Conservation (phyloP, 2,329 filamentous ascomycete genomes). For the Thermothelomyces thermophilus region DNA sequence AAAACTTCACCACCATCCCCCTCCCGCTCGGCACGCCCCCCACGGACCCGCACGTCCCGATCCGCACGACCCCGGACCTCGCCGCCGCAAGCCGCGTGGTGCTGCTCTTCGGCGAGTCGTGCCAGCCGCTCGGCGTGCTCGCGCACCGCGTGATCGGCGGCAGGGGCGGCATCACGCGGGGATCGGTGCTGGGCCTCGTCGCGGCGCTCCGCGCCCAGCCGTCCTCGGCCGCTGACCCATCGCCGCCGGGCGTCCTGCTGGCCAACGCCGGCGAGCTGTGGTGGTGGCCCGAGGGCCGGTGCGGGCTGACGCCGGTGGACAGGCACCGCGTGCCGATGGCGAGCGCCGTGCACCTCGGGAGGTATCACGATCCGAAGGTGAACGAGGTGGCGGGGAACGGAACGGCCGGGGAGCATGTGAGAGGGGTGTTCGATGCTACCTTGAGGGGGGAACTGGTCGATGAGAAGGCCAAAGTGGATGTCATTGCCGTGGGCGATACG, state of each 20-base stretch:
- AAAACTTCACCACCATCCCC: constrained; percentile 46
- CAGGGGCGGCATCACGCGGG: constrained; percentile 58
- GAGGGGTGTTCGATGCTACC: constrained; percentile 59
- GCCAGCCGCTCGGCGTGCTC: constrained; percentile 67
- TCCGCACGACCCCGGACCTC: constrained; percentile 55
- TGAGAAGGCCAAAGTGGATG: constrained; percentile 51
- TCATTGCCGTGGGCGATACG: constrained; percentile 66
- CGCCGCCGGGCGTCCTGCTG: constrained; percentile 58
- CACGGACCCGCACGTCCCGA: constrained; percentile 56
- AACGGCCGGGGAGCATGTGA: constrained; percentile 53
- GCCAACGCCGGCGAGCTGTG: constrained; percentile 71
- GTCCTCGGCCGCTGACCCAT: constrained; percentile 30
- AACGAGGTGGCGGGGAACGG: constrained; percentile 60
- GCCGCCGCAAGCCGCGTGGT: constrained; percentile 55
- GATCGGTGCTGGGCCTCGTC: constrained; percentile 63
- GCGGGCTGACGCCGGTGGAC: constrained; percentile 51
- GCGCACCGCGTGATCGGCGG: constrained; percentile 62
- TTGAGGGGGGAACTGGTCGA: constrained; percentile 42
- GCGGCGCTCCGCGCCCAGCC: constrained; percentile 35
- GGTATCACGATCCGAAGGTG: constrained; percentile 43
- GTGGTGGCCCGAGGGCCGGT: constrained; percentile 62
- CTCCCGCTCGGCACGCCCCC: constrained; percentile 49
- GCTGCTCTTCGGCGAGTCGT: constrained; percentile 65
- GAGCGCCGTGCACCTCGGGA: constrained; percentile 54
- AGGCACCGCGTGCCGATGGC: constrained; percentile 55